A percentile compares a stretch with the other conserved stretches of the same genome.
Evolutionary conservation across 169 alveolate species (phyloP).

Genomic region (Cryptosporidium baileyi): DNA sequence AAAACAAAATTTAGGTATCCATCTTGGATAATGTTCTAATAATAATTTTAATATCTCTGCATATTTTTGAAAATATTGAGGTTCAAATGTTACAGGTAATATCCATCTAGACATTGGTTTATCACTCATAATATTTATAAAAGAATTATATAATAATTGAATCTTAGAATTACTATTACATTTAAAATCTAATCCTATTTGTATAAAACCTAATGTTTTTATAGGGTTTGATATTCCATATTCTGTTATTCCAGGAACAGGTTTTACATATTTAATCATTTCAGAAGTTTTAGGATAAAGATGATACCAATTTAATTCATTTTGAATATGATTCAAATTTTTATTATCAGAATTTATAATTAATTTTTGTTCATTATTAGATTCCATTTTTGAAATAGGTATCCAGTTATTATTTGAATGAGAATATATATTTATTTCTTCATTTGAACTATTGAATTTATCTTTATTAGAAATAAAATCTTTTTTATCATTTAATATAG

Average conservation of each 20-base stretch:
- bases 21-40: slow-evolving; percentile 59
- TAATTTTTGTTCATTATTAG: neutral
- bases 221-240: slow-evolving; percentile 56
- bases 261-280: slow-evolving; percentile 39
- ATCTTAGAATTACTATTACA: neutral
- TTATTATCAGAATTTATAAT: neutral
- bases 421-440: neutral
- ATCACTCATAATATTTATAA: neutral
- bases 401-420: neutral
- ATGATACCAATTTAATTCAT: slow-evolving; percentile 48
- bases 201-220: slow-evolving; percentile 60
- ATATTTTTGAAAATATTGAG: slow-evolving; percentile 61
- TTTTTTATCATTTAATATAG: slow-evolving; percentile 9
- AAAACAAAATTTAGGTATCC: slow-evolving; percentile 56
- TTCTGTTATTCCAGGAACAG: slow-evolving; percentile 60
- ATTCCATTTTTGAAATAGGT: neutral
- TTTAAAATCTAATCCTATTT: slow-evolving; percentile 28
- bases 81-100: slow-evolving; percentile 54
- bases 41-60: slow-evolving; percentile 34
- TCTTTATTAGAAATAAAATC: neutral
- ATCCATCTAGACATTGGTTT: slow-evolving; percentile 52
- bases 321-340: neutral
- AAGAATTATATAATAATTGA: neutral
- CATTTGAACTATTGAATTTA: neutral
- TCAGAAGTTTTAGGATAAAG: slow-evolving; percentile 42